Base-by-base conservation (phyloP, 345 rosid species). In the Salix udensis region DNA sequence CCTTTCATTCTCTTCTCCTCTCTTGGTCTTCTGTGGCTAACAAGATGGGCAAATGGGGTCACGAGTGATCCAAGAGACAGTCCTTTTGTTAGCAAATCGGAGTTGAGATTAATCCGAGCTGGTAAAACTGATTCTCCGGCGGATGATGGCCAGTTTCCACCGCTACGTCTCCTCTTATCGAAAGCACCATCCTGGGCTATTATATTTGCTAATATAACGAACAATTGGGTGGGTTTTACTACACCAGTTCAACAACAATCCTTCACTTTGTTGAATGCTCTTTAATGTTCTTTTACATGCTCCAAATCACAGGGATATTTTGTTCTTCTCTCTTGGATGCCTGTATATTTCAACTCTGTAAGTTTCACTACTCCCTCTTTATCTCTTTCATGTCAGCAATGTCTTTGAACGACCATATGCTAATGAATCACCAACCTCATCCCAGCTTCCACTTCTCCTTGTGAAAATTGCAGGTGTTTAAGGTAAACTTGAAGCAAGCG, bases 251-350 rank as follows among this genome's bases (percentile, higher is more conserved):
- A 26, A 18, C 8, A 26, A 18, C 8, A 21, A 23, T 34, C 21
- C 2, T 21, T 6, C 44, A 19, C 18, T 30, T 66, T 68, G 44
- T 46, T 19, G 18, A 28, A 68, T 42, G 34, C 19, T 42, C 71
- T 36, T 42, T 81, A 42, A 73, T 61, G 11, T 12, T 50, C n/a
- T 11, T 23, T 39, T 44, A 40, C 53, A 12, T 87, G 53, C 42
- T 72, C 21, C 67, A 72, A 55, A 42, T 84, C 26, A 46, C 91
- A 96, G 99, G 99, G 99, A 64, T 96, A 96, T 73, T 96, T 96
- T 70, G 98, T 96, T 83, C 97, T 96, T 67, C 96, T 96, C 55
- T 88, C 98, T 34, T 96, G 98, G 98, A 96, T 96, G 98, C 99
- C 99, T 52, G 89, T 90, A 73, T 96, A 96, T 83, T 91, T 96